Evolutionary conservation across 202 grass and related monocot species (phyloP), one percentile per base, ranked within the genome.

Genomic region (Zizania palustris): DNA sequence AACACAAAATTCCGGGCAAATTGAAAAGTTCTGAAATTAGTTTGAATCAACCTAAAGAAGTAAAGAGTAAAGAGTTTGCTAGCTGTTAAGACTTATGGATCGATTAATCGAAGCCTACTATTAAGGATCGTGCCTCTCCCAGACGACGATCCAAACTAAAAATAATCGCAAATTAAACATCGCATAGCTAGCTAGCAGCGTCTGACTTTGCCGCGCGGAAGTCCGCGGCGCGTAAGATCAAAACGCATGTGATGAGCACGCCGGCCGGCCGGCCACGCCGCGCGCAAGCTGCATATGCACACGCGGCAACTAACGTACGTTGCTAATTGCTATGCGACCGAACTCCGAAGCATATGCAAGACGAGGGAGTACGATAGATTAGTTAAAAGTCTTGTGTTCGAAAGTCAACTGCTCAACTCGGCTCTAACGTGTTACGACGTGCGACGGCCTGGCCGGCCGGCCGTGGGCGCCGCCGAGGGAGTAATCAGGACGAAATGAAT

Each of bases 371-470:
- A 36, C 20, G 53, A 10, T 19, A 45, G 16, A 8, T 19, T 5
- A 9, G 16, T 28, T 28, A 28, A 28, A 46, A 9, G 64, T 15
- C 67, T 43, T 20, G 51, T 61, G n/a, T 72, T 28, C 10, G 20
- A 10, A 3, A 10, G 10, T 28, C 28, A 28, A 28, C 28, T 28
- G 28, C 28, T 50, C 63, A 46, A 60, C 74, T 79, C 85, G 78
- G 78, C 61, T 67, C 46, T 81, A 43, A 8, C 82, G 76, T 75
- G 75, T 75, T 75, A 54, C 28, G 28, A 28, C 28, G 28, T 28
- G 28, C 28, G 28, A 28, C 28, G 28, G 28, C 28, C 28, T 28
- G 28, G 28, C 28, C 28, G 28, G 28, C 28, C 28, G 28, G 28
- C 28, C n/a, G 41, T 61, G 63, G 28, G 28, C 28, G 28, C 28